Percentiles rank a stretch among this genome's conserved stretches.
phyloP scores from a whole-genome alignment of 2,329 filamentous ascomycete species.

The Ceratocystis harringtonii region DNA sequence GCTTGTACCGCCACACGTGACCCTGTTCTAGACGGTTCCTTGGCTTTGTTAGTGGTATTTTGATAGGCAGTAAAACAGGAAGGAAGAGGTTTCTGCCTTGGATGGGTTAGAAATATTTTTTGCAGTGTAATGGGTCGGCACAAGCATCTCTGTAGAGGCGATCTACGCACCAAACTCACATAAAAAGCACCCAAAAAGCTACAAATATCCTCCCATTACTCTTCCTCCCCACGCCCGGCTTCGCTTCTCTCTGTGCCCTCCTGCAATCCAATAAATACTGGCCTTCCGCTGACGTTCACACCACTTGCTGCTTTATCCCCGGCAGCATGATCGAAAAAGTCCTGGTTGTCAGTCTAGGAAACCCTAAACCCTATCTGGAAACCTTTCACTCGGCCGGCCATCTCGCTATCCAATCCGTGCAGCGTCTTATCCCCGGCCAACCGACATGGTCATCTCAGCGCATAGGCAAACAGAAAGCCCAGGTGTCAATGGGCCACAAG shows the following conservation, averaged over 20 bases:
- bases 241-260: no score
- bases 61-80: no score
- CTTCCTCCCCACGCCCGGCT: no score
- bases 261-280: no score
- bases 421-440: constrained; percentile 31
- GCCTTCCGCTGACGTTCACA: no score
- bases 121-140: not conserved
- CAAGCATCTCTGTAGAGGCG: not conserved
- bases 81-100: not conserved
- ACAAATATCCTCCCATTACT: no score
- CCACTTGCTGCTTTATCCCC: no score
- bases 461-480: constrained; percentile 38
- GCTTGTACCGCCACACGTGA: constrained; percentile 4
- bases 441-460: constrained; percentile 34
- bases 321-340: constrained; percentile 32
- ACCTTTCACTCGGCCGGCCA: constrained; percentile 85
- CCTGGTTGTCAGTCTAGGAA: constrained; percentile 77
- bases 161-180: no score
- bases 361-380: constrained; percentile 57
- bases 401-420: constrained; percentile 50
- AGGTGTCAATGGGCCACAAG: constrained; percentile 33
- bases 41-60: not conserved
- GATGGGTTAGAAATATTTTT: not conserved
- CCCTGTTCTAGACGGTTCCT: not conserved
- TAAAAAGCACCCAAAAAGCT: no score